Evolutionary conservation across 2,329 filamentous ascomycete species (phyloP).

Genomic region (Aspergillus arachidicola): DNA sequence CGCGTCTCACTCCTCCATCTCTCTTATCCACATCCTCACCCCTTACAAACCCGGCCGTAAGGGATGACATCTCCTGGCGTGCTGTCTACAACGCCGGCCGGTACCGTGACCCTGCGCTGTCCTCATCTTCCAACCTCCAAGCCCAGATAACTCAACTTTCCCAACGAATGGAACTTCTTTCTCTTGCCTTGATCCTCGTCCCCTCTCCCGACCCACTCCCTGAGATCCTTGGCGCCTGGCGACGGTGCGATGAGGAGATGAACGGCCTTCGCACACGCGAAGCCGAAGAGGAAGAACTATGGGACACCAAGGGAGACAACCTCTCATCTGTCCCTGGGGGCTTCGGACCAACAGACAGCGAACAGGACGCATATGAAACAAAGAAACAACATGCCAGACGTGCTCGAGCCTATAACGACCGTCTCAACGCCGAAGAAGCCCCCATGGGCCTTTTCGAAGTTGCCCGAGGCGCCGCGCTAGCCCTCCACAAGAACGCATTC

Average conservation of each 20-base stretch:
- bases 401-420: slow-evolving; percentile 29
- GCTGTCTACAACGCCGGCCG: slow-evolving; percentile 65
- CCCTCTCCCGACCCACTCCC: slow-evolving; percentile 58
- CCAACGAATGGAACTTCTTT: slow-evolving; percentile 67
- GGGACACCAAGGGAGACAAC: slow-evolving; percentile 58
- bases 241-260: slow-evolving; percentile 64
- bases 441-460: slow-evolving; percentile 57
- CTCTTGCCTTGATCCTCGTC: slow-evolving; percentile 62
- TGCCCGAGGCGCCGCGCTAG: slow-evolving; percentile 52
- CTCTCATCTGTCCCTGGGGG: slow-evolving; percentile 44
- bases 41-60: slow-evolving; percentile 28
- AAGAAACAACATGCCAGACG: slow-evolving; percentile 42
- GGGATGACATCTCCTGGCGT: slow-evolving; percentile 65
- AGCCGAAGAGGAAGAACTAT: slow-evolving; percentile 58
- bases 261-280: slow-evolving; percentile 57
- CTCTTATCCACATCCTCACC: slow-evolving; percentile 33
- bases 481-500: slow-evolving; percentile 52
- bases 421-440: slow-evolving; percentile 45
- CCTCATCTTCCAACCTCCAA: slow-evolving; percentile 35
- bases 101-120: slow-evolving; percentile 45
- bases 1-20: slow-evolving; percentile 51
- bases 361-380: slow-evolving; percentile 50
- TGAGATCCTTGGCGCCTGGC: slow-evolving; percentile 65
- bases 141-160: slow-evolving; percentile 58
- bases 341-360: slow-evolving; percentile 47